Percentiles rank a stretch among this genome's conserved stretches.
Evolutionary conservation across 140 eudicot genomes (phyloP).

Genomic region (Artemisia princeps): DNA sequence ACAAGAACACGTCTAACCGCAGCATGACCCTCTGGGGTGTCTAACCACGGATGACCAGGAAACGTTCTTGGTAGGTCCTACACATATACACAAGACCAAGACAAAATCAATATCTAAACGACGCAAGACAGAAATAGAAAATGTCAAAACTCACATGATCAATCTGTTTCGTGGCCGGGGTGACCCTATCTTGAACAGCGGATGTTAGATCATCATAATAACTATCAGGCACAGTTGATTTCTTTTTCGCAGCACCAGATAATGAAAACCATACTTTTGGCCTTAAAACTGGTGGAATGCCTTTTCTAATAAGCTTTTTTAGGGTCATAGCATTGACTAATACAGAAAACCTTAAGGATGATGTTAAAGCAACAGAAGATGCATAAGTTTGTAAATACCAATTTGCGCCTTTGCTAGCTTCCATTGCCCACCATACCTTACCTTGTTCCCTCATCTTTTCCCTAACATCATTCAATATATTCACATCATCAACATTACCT

Average conservation of each 20-base stretch:
- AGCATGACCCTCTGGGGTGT: slow-evolving; percentile 88
- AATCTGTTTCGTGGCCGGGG: slow-evolving; percentile 87
- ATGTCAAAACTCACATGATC: slow-evolving; percentile 62
- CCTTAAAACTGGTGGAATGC: slow-evolving; percentile 77
- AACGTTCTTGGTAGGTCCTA: slow-evolving; percentile 90
- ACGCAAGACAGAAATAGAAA: not conserved
- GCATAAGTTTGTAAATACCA: slow-evolving; percentile 64
- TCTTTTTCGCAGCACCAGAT: slow-evolving; percentile 98
- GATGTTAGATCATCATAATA: slow-evolving; percentile 69
- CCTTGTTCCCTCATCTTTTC: slow-evolving; percentile 88
- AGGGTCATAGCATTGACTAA: slow-evolving; percentile 68
- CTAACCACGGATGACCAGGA: slow-evolving; percentile 99
- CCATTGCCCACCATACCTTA: slow-evolving; percentile 89
- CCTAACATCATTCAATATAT: slow-evolving; percentile 84
- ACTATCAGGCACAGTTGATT: slow-evolving; percentile 86
- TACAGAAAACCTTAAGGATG: slow-evolving; percentile 56
- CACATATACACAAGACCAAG: not conserved
- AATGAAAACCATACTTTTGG: slow-evolving; percentile 84
- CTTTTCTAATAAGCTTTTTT: slow-evolving; percentile 73
- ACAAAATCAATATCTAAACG: not conserved
- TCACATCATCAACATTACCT: slow-evolving; percentile 98
- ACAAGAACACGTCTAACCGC: slow-evolving; percentile 96
- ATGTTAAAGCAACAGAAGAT: slow-evolving; percentile 40
- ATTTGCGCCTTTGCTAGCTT: slow-evolving; percentile 76
- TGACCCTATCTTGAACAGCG: slow-evolving; percentile 69